Evolutionary conservation across 2,329 filamentous ascomycete species (phyloP).

Genomic region (Pyrenophora tritici-repentis): DNA sequence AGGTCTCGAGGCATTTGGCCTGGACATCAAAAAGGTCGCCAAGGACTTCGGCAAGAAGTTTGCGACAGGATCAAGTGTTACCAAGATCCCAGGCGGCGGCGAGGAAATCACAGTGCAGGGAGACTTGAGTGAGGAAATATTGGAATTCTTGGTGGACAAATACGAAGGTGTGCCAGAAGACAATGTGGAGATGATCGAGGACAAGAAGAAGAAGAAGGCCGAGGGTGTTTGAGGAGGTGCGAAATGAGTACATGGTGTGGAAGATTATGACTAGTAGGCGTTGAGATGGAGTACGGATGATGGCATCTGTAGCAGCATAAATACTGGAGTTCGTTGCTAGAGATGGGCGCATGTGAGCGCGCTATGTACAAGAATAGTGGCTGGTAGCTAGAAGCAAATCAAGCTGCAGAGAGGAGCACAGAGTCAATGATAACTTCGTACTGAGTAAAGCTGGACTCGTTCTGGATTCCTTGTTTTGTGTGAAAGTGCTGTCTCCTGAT

Average conservation of each 20-base stretch:
- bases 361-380: neutral
- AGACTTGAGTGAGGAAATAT: slow-evolving; percentile 91
- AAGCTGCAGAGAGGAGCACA: neutral
- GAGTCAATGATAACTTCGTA: neutral
- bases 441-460: too few species aligned
- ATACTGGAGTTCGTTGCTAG: slow-evolving; percentile 1
- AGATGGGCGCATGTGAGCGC: neutral
- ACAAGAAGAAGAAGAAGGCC: slow-evolving; percentile 84
- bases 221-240: slow-evolving; percentile 20
- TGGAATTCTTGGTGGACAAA: slow-evolving; percentile 86
- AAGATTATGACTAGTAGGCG: neutral
- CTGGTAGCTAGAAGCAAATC: neutral
- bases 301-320: slow-evolving; percentile 1
- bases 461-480: too few species aligned
- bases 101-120: slow-evolving; percentile 99
- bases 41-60: slow-evolving; percentile 99
- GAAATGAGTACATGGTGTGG: too few species aligned
- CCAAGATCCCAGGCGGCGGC: slow-evolving; percentile 80
- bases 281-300: neutral
- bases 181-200: slow-evolving; percentile 92
- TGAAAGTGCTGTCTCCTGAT: too few species aligned
- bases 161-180: slow-evolving; percentile 91
- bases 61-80: slow-evolving; percentile 90
- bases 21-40: slow-evolving; percentile 93
- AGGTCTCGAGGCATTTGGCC: slow-evolving; percentile 85